Evolutionary conservation across 2,329 filamentous ascomycete species (phyloP), one percentile per base, ranked within the genome.

Genomic region (Fusarium aywerte): DNA sequence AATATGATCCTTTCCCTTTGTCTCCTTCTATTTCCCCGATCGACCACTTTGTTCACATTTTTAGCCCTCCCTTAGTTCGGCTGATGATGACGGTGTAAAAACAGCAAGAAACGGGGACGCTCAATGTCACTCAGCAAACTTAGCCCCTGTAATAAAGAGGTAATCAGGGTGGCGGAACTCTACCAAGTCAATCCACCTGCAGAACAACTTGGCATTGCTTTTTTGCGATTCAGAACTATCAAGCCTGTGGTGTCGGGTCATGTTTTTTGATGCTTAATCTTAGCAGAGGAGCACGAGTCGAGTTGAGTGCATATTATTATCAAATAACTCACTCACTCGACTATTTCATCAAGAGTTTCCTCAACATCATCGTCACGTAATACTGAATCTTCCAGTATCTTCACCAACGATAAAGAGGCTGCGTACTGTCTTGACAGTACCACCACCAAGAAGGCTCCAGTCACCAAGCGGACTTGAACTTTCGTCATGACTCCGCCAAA

Each of bases 111-210:
- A 62, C 52, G 63, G 63, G 43, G 42, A 29, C 51, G 27, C 38
- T 44, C 55, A 45, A 35, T 62, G 40, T 54, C 39, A 54, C 45
- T 54, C 58, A 54, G n/a, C n/a, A 15, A 40, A 21, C 20, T 36
- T 36, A 61, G 65, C 55, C 65, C 65, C 65, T 67, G 60, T 18
- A 51, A 44, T 38, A n/a, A n/a, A n/a, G n/a, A n/a, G n/a, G n/a
- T n/a, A 53, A 51, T 61, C 42, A 52, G 32, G 52, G 65, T 69
- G 62, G 65, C 65, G 65, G 65, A 67, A 66, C 44, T 62, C 55
- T 68, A 42, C 61, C 36, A 29, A 31, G 48, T 23, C 35, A 32
- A 61, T 25, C 49, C 59, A 52, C 32, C 29, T 39, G 18, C 45
- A 56, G 44, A 42, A 57, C 20, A 65, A 42, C 59, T 43, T 65